Base-by-base conservation (phyloP, 1,284 basidiomycete genomes). In the Omphalotus olearius region DNA sequence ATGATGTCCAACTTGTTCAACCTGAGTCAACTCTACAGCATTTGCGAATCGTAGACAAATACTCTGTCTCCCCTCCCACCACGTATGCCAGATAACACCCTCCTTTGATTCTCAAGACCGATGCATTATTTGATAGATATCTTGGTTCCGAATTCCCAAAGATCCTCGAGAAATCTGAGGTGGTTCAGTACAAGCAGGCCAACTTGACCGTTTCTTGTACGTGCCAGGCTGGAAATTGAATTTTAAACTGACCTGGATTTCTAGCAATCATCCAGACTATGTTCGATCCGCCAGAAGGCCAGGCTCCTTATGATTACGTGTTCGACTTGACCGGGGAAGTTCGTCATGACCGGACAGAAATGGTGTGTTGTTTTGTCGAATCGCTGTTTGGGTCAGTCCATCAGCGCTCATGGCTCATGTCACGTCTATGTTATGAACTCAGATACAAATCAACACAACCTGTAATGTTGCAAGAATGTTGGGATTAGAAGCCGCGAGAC, bases 281-380 rank as follows among this genome's bases (percentile, higher is more conserved):
- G 44, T 92, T 89, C 58, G 83, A 88, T 54, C 84, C 87, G 9
- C 78, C 80, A 2, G 78, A 79, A 55, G 86, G 85, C 46, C 71
- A 79, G 58, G 66, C 74, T 11, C 73, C 83, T 5, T 92, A 83
- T 64, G 73, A 82, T 47, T 85, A 85, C 66, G 84, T 91, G 36
- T 91, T 91, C 64, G 89, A 92, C 69, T 79, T 85, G 59, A 85
- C 87, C 11, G 92, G 92, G 40, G 92, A 94, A 66, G 74, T 89
- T 56, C 79, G 79, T 50, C 80, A 82, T 64, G 89, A 93, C 68
- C 82, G 89, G 51, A 80, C 83, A 30, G 91, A 93, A 66, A 70
- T 85, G 71, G 89, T 86, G 61, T 53, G 74, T 65, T 53, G 74
- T 65, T 39, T n/a, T 33, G 33, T 43, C 30, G n/a, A 16, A 53